Conservation (phyloP, 768 basidiomycete species). For the Lactifluus pinguis region DNA sequence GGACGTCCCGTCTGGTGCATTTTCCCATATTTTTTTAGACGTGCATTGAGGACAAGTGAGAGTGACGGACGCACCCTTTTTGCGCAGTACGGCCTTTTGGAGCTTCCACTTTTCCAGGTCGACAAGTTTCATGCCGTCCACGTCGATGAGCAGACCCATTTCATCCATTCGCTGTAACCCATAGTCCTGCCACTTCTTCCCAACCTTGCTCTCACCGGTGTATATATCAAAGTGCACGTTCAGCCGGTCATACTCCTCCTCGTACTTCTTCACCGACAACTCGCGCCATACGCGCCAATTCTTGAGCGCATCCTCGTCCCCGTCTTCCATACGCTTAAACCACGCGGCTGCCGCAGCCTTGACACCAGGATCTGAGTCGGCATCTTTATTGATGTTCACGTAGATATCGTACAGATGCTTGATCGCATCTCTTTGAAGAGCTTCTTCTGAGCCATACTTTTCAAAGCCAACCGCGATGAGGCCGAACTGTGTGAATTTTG, state of each 20-base stretch:
- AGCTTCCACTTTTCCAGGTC: conserved; percentile 87
- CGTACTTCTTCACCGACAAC: conserved; percentile 83
- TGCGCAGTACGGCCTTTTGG: conserved; percentile 83
- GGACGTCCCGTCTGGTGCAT: conserved; percentile 69
- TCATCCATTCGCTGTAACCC: conserved; percentile 60
- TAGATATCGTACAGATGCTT: conserved; percentile 93
- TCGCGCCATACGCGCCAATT: conserved; percentile 94
- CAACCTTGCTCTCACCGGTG: conserved; percentile 80
- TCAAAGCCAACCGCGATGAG: conserved; percentile 87
- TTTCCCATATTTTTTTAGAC: neutral
- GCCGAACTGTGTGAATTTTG: conserved; percentile 50
- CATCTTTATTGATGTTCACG: conserved; percentile 87
- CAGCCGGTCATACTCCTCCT: conserved; percentile 75
- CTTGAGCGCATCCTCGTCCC: conserved; percentile 70
- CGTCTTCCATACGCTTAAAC: conserved; percentile 95
- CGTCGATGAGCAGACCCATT: conserved; percentile 67
- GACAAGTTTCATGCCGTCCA: conserved; percentile 75
- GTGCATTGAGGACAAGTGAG: neutral
- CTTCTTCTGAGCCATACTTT: conserved; percentile 80
- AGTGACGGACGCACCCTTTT: conserved; percentile 48
- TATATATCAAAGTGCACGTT: conserved; percentile 92
- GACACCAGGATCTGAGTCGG: conserved; percentile 59
- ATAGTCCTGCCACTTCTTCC: conserved; percentile 61
- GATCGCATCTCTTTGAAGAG: conserved; percentile 81
- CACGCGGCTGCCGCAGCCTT: conserved; percentile 71